Base-by-base conservation (phyloP, 257 asterid species). In the Cynanchum wilfordii region DNA sequence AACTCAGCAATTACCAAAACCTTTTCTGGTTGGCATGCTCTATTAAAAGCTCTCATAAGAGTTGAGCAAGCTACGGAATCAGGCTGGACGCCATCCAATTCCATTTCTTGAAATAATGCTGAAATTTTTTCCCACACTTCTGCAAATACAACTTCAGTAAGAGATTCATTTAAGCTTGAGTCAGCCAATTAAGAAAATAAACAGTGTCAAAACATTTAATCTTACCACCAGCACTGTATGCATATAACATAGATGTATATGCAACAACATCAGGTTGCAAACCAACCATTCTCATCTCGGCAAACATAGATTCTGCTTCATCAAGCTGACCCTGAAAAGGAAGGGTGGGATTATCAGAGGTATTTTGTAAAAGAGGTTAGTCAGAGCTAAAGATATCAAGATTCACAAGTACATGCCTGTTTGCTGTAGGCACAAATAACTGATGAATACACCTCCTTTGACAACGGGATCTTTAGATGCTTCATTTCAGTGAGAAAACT, bases 51-150 rank as follows among this genome's bases (percentile, higher is more conserved):
- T 83, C 96, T 89, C 98, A 94, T 89, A 58, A 94, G 93, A 80
- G 95, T 86, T 77, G 98, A 87, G 84, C 98, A 94, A 80, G 92
- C 93, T 33, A 94, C 85, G 51, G 97, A 85, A 81, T 94, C 99
- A 66, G 98, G 98, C 76, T 85, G 86, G 69, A 94, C 85, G 73
- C 78, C 80, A 70, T 80, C 83, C 72, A 80, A 69, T 85, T 91
- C 98, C 98, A 94, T 94, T 81, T 91, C 96, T 87, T 87, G 87
- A 82, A 94, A 88, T 78, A 92, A 81, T 40, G 76, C 76, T 68
- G 85, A 91, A 30, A 96, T 95, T 78, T 85, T 89, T 82, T 90
- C 97, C 97, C 96, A 91, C 22, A 83, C 81, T 74, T 78, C 99
- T 94, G 88, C 82, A 81, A 66, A 76, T 58, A 22, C 68, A 56